Conservation (phyloP, 2,329 filamentous ascomycete genomes). For the Fusarium kyushuense region DNA sequence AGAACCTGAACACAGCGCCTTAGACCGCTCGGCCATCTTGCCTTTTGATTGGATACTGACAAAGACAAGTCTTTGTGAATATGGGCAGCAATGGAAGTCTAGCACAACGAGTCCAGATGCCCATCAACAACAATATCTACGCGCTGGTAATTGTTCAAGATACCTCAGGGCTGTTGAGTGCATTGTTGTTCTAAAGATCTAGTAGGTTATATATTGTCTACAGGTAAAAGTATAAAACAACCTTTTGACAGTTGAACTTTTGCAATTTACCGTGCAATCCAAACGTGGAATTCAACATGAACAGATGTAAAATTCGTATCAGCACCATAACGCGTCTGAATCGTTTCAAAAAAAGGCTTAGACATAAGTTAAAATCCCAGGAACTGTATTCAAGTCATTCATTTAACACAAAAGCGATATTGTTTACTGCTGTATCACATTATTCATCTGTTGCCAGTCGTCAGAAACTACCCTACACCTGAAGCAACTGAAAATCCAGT, state of each 20-base stretch:
- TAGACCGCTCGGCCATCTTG: constrained; percentile 33
- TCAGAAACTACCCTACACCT: neutral
- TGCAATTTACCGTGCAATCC: accelerated
- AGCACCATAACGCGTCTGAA: neutral
- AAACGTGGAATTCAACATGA: no score
- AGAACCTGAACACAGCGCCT: constrained; percentile 31
- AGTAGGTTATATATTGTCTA: neutral
- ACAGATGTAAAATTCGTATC: neutral
- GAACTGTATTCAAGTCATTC: accelerated
- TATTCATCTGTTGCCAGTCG: neutral
- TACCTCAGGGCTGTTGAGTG: neutral
- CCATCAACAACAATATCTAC: neutral
- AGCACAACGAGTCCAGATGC: neutral
- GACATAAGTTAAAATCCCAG: accelerated
- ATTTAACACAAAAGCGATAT: neutral
- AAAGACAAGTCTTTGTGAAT: accelerated
- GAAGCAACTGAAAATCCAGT: neutral
- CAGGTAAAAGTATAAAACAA: neutral
- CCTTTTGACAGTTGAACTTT: neutral
- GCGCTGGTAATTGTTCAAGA: neutral
- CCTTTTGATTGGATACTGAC: constrained; percentile 15
- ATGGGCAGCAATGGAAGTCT: no score
- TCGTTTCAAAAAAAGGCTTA: neutral
- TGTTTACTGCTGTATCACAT: accelerated
- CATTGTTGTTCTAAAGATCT: accelerated